Evolutionary conservation across 116 monocot genomes (phyloP), one percentile per base, ranked within the genome.

Genomic region (Iris pallida): DNA sequence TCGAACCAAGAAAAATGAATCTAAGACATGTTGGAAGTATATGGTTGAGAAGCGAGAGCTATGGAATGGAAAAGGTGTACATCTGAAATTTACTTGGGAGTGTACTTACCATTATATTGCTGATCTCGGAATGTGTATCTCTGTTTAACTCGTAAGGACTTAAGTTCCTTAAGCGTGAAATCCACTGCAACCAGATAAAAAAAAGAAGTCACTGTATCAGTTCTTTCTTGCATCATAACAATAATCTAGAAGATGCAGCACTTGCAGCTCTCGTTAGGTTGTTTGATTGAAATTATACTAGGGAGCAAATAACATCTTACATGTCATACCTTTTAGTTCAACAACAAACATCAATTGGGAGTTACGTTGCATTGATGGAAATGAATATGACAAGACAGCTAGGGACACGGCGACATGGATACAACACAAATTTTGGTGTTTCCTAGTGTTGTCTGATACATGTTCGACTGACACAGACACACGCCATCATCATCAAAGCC

Each of bases 101-200:
- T 1, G n/a, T 65, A 81, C 84, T 71, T 56, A 98, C 97, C 83
- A 73, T 98, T 98, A 65, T 98, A 98, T 41, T 82, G 83, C 57
- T 90, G 88, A 76, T 98, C 97, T 59, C 93, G 77, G 72, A 98
- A 98, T 7, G 16, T 13, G 59, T 82, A 93, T 6, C 97, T 77
- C 70, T 98, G 93, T 53, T 88, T 98, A 61, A 82, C 81, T 53
- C 64, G 85, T 48, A 98, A 62, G 66, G 83, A 76, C 71, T 86
- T 83, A 17, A 98, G 81, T 70, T 98, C 97, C 46, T 79, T 70
- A 49, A 92, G 79, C 42, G 88, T 98, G 65, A 92, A 98, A 62
- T 98, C 97, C 68, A 98, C 93, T 92, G 82, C 53, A 80, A 67
- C 12, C 11, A 66, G 57, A 18, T 46, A 7, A 12, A 66, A 65